These are phyloP conservation scores for Ehretia macrophylla DNA, from an alignment of 257 asterid genomes.

Conservation along the genomic window DNA sequence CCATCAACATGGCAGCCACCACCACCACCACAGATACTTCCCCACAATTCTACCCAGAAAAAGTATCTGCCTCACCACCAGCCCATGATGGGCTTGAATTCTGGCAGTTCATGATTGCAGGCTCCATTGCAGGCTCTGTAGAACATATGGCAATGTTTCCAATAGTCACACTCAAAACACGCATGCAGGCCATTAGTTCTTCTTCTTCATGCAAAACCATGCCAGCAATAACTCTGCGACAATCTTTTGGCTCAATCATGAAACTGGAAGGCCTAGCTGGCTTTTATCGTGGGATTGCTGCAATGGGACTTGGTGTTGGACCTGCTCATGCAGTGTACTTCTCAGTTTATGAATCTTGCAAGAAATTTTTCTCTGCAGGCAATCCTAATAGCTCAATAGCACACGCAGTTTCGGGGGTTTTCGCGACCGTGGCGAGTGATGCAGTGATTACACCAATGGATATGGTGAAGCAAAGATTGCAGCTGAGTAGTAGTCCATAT, in stretches of 20 bases:
- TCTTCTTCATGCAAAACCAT: conserved; percentile 31
- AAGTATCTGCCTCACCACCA: conserved; percentile 15
- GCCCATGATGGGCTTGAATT: conserved; percentile 48
- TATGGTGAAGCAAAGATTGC: conserved; percentile 67
- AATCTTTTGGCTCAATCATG: conserved; percentile 38
- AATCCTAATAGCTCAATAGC: conserved; percentile 36
- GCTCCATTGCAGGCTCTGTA: conserved; percentile 57
- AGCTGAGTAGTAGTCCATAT: conserved; percentile 56
- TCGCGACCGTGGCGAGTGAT: conserved; percentile 51
- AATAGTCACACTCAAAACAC: conserved; percentile 57
- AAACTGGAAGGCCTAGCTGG: conserved; percentile 39
- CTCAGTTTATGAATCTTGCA: conserved; percentile 50
- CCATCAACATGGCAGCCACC: conserved; percentile 22
- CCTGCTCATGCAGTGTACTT: conserved; percentile 70
- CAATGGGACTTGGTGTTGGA: conserved; percentile 63
- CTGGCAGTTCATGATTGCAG: conserved; percentile 67
- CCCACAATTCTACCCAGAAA: conserved; percentile 15
- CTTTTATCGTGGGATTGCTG: conserved; percentile 54
- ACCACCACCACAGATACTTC: conserved; percentile 15
- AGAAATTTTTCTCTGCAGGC: conserved; percentile 27
- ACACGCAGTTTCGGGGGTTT: conserved; percentile 48
- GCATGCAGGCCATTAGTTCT: conserved; percentile 55
- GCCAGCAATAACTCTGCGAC: conserved; percentile 29
- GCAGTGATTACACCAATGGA: conserved; percentile 68
- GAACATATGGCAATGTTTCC: conserved; percentile 78